These are phyloP conservation scores for Malassezia brasiliensis DNA, from an alignment of 1,284 basidiomycete genomes.

Conservation along the genomic window DNA sequence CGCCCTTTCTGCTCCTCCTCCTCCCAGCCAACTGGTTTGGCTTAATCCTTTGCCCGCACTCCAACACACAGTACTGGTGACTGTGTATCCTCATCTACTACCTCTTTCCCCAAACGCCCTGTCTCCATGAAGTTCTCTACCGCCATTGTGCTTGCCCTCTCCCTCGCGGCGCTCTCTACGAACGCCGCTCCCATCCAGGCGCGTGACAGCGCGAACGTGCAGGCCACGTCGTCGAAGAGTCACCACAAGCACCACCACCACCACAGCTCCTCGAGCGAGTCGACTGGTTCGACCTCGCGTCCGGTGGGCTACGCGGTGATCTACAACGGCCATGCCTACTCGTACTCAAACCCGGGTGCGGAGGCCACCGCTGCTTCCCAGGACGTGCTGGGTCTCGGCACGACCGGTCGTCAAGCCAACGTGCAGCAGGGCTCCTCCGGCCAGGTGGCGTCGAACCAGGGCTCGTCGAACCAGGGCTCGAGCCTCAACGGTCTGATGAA, in stretches of 20 bases:
- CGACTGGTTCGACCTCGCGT: background rate
- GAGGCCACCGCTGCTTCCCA: background rate
- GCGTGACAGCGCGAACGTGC: background rate
- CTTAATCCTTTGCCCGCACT: background rate
- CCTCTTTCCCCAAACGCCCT: background rate
- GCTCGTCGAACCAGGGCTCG: no score
- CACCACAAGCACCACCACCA: background rate
- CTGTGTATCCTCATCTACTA: background rate
- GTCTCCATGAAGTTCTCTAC: conserved; percentile 14
- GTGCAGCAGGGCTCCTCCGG: background rate
- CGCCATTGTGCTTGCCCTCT: conserved; percentile 9
- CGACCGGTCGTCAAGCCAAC: background rate
- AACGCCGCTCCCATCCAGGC: background rate
- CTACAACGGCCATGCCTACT: background rate
- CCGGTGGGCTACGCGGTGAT: background rate
- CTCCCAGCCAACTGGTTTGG: conserved; percentile 18
- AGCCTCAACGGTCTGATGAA: no score
- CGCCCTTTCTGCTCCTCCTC: background rate
- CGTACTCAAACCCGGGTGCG: background rate
- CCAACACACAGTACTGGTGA: conserved; percentile 3
- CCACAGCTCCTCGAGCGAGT: background rate
- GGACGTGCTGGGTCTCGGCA: background rate
- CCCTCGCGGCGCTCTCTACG: conserved; percentile 4
- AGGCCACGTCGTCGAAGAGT: conserved; percentile 4
- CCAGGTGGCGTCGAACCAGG: background rate